Percentiles rank a stretch among this genome's conserved stretches.
Conservation (phyloP, 163 green algal genomes). For the Scenedesmus sp. region DNA sequence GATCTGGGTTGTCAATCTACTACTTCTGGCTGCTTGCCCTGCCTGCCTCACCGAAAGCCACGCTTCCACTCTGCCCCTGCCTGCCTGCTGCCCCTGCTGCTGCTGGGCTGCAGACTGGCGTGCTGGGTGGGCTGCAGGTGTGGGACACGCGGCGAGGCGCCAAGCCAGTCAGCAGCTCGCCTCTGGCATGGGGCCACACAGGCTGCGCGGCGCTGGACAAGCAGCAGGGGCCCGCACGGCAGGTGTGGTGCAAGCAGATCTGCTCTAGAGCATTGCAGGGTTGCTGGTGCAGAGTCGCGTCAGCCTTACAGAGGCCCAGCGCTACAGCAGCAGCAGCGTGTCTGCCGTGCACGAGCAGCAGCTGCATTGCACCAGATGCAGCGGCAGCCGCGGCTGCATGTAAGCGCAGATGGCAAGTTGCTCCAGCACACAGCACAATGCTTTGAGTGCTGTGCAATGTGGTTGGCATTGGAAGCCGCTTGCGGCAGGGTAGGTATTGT, state of each 20-base stretch:
- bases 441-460: too few species aligned
- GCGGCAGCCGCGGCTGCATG: too few species aligned
- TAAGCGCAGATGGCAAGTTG: too few species aligned
- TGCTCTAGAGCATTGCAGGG: too few species aligned
- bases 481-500: too few species aligned
- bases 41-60: background rate
- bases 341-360: background rate
- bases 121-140: constrained; percentile 52
- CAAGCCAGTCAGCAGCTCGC: constrained; percentile 45
- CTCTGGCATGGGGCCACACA: constrained; percentile 52
- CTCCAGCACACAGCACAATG: too few species aligned
- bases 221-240: constrained; percentile 22
- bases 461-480: too few species aligned
- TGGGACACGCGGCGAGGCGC: constrained; percentile 64
- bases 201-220: constrained; percentile 43
- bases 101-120: constrained; percentile 50
- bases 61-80: background rate
- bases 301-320: too few species aligned
- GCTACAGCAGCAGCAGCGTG: too few species aligned
- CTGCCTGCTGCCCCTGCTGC: background rate
- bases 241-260: constrained; percentile 34
- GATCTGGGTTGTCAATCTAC: too few species aligned
- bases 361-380: background rate
- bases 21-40: background rate
- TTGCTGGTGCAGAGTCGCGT: too few species aligned